Base-by-base conservation (phyloP, 2,329 filamentous ascomycete species). In the Nigrograna mackinnonii region DNA sequence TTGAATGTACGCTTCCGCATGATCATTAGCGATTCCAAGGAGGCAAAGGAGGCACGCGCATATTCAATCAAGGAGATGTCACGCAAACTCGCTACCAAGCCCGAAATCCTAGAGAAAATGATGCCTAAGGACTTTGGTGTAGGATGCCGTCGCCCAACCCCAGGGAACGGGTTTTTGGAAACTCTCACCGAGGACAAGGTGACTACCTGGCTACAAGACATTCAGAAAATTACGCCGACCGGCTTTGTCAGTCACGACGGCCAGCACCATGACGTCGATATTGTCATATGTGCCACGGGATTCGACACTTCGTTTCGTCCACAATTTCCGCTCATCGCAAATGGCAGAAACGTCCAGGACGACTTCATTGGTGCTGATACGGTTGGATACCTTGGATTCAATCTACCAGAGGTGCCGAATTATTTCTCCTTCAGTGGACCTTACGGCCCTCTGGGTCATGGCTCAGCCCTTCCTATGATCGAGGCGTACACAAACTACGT, bases 1-100 rank as follows among this genome's bases (percentile, higher is more conserved):
- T 18, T 18, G 2, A 11, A 13, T 9, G 31, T 9, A 13, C 11
- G 12, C 11, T 13, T 11, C 16, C 11, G 11, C 31, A 9, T 13
- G 3, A 18, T 18, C 11, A 18, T 18, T 9, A 12, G 11, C 12
- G 11, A 34, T 13, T n/a, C 16, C 12, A 12, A 11, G 16, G 31
- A 13, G 11, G 13, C 12, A n/a, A 9, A 18, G 31, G 17, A 34
- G 12, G 17, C 12, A 18, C 11, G 13, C 16, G 16, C 11, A 9
- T 12, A 12, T 2, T 11, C 31, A 13, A 34, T 34, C 12, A 13
- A 9, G 17, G 12, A 18, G 11, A 12, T 12, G 11, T 13, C 17
- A 13, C 2, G 17, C n/a, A 70, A 70, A 33, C 55, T 75, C 19
- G 60, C 69, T 9, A 16, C 12, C 12, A 18, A 34, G 11, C 11